phyloP scores from a whole-genome alignment of 495 filamentous ascomycete species.

The Daldinia bambusicola region DNA sequence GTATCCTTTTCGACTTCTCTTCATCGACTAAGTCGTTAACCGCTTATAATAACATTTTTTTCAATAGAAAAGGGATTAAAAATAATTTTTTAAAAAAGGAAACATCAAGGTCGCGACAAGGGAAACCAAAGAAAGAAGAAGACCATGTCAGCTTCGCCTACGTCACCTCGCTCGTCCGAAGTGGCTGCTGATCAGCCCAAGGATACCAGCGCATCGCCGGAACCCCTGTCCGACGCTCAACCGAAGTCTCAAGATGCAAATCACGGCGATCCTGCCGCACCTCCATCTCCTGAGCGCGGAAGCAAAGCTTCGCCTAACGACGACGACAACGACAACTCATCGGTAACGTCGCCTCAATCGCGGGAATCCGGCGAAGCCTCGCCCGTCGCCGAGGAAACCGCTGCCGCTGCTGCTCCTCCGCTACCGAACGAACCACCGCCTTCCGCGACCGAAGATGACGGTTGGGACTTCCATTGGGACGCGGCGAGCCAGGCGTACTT shows the following conservation, averaged over 20 bases:
- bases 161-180: slow-evolving; percentile 34
- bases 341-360: slow-evolving; percentile 25
- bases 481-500: slow-evolving; percentile 75
- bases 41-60: slow-evolving; percentile 35
- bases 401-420: slow-evolving; percentile 44
- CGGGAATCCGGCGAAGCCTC: slow-evolving; percentile 48
- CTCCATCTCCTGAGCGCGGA: slow-evolving; percentile 9
- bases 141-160: slow-evolving; percentile 38
- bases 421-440: slow-evolving; percentile 54
- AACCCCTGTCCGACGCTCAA: slow-evolving; percentile 30
- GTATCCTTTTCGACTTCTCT: slow-evolving; percentile 35
- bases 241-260: slow-evolving; percentile 38
- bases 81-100: slow-evolving; percentile 10
- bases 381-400: slow-evolving; percentile 40
- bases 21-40: slow-evolving; percentile 37
- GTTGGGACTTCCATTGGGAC: slow-evolving; percentile 91
- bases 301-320: slow-evolving; percentile 16
- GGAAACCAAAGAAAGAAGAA: too few species aligned
- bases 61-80: slow-evolving; percentile 23
- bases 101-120: slow-evolving; percentile 12
- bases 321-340: too few species aligned
- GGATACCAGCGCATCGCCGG: slow-evolving; percentile 18
- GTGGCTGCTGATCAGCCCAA: slow-evolving; percentile 45
- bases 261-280: slow-evolving; percentile 19
- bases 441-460: slow-evolving; percentile 71